Evolutionary conservation across 306 rosid genomes (phyloP).

Genomic region (Amphicarpaea edgeworthii): DNA sequence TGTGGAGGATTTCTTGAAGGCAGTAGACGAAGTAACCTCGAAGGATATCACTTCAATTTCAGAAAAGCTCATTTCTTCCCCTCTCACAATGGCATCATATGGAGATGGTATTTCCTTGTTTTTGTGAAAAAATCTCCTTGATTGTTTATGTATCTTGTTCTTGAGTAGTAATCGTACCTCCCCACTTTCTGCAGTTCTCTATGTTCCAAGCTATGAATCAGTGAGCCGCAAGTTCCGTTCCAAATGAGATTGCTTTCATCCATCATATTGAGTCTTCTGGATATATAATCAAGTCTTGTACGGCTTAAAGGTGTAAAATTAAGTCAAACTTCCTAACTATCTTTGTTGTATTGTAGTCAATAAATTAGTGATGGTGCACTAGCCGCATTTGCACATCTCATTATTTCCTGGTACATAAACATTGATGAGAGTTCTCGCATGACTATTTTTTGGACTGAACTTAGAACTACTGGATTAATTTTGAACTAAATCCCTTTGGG

Average conservation of each 20-base stretch:
- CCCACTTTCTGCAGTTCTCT: constrained; percentile 64
- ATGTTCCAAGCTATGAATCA: constrained; percentile 79
- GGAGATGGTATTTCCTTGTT: constrained; percentile 75
- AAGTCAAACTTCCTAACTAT: constrained; percentile 32
- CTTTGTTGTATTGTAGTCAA: constrained; percentile 48
- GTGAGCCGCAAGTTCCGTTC: constrained; percentile 75
- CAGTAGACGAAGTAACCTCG: constrained; percentile 72
- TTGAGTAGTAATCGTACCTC: constrained; percentile 9
- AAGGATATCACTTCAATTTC: constrained; percentile 76
- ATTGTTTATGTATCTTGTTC: background rate
- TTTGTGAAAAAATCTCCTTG: background rate
- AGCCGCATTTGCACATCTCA: constrained; percentile 43
- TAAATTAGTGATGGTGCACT: constrained; percentile 52
- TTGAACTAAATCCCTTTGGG: constrained; percentile 11
- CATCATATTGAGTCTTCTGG: constrained; percentile 21
- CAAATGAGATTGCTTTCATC: constrained; percentile 52
- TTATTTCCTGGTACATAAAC: constrained; percentile 52
- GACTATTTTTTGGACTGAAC: constrained; percentile 23
- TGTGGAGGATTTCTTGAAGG: constrained; percentile 77
- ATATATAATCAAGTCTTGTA: constrained; percentile 42
- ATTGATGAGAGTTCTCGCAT: constrained; percentile 25
- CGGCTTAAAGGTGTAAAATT: constrained; percentile 47
- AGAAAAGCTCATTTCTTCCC: constrained; percentile 84
- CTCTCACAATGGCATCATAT: constrained; percentile 89
- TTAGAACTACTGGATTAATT: constrained; percentile 19